Evolutionary conservation across 2,329 filamentous ascomycete genomes (phyloP).

Genomic region (Endocalyx cinctus): DNA sequence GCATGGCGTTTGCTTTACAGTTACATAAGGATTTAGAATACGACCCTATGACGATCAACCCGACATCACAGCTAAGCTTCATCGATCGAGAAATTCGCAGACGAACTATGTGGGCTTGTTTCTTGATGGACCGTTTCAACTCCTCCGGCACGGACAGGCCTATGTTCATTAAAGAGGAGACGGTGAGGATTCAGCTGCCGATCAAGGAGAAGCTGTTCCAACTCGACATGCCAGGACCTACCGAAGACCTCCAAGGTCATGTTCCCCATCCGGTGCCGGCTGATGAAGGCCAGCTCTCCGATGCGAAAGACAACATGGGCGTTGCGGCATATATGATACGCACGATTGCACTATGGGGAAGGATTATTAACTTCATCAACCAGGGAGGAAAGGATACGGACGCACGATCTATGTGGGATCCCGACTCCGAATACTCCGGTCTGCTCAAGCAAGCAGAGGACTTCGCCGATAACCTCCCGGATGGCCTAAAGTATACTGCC

Average conservation of each 20-base stretch:
- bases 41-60: slow-evolving; percentile 64
- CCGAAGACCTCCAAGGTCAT: slow-evolving; percentile 74
- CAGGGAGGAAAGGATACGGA: slow-evolving; percentile 82
- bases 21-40: slow-evolving; percentile 86
- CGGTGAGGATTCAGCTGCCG: slow-evolving; percentile 82
- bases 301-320: slow-evolving; percentile 82
- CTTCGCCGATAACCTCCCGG: slow-evolving; percentile 66
- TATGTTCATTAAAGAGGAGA: slow-evolving; percentile 85
- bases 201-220: slow-evolving; percentile 88
- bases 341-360: slow-evolving; percentile 82
- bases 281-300: slow-evolving; percentile 59
- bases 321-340: slow-evolving; percentile 88
- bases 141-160: slow-evolving; percentile 91
- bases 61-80: slow-evolving; percentile 68
- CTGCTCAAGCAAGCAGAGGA: slow-evolving; percentile 68
- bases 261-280: slow-evolving; percentile 58
- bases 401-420: slow-evolving; percentile 71
- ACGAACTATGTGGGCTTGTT: slow-evolving; percentile 97
- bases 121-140: slow-evolving; percentile 96
- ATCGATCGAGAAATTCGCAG: slow-evolving; percentile 90
- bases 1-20: slow-evolving; percentile 95
- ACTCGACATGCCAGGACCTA: slow-evolving; percentile 83
- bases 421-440: slow-evolving; percentile 68
- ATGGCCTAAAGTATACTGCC: slow-evolving; percentile 64
- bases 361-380: slow-evolving; percentile 84